Percentiles rank a stretch among this genome's conserved stretches.
Evolutionary conservation across 192 early-diverging fungal species (phyloP).

Genomic region (Coemansia aciculifera): DNA sequence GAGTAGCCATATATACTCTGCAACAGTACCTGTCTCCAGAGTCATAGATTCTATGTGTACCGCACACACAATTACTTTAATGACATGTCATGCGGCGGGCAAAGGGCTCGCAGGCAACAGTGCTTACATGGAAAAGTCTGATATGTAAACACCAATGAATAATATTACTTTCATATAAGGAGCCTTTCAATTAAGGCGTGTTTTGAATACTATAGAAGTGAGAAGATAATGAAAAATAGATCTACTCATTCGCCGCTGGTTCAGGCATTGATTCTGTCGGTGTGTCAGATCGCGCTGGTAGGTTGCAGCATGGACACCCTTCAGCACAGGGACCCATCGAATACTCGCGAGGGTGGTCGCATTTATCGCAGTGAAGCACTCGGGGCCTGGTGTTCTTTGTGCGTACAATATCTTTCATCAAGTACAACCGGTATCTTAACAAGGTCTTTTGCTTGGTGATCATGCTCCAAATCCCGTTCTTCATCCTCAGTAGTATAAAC

Average conservation of each 20-base stretch:
- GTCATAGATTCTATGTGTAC: too few relatives aligned
- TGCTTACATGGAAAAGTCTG: not conserved
- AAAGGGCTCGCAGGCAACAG: too few relatives aligned
- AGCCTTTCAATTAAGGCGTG: not conserved
- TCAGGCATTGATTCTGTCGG: not conserved
- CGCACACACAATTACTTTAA: too few relatives aligned
- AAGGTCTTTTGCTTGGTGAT: not conserved
- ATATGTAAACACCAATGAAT: not conserved
- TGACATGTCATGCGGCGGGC: too few relatives aligned
- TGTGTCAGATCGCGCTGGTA: not conserved
- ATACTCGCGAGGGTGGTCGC: not conserved
- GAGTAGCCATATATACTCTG: too few relatives aligned
- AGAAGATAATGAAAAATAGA: not conserved
- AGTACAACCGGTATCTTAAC: not conserved
- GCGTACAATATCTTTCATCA: not conserved
- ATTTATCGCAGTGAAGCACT: not conserved
- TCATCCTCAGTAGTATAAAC: not conserved
- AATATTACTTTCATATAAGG: too few relatives aligned
- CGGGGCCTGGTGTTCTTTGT: not conserved
- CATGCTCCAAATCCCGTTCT: not conserved
- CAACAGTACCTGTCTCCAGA: too few relatives aligned
- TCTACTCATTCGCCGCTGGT: not conserved
- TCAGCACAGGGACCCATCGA: not conserved
- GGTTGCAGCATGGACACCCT: not conserved
- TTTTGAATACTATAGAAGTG: not conserved